A percentile compares a stretch with the other conserved stretches of the same genome.
These are phyloP conservation scores for Daedaleopsis nitida DNA, from an alignment of 768 basidiomycete species.

Conservation along the genomic window DNA sequence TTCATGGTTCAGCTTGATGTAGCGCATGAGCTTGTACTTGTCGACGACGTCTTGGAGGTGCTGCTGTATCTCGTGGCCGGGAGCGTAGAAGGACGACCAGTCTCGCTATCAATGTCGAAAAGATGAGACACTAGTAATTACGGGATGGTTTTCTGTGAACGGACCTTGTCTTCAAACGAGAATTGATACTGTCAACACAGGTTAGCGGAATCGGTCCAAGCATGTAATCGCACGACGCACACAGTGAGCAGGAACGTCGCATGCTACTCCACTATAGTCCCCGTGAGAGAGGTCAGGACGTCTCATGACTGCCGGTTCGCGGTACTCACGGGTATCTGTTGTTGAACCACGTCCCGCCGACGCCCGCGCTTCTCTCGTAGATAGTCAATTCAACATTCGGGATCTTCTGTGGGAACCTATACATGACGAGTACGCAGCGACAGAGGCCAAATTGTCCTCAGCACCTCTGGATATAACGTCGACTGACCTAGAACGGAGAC, in stretches of 20 bases:
- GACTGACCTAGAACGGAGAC: constrained; percentile 10
- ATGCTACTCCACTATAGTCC: constrained; percentile 48
- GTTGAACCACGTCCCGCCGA: constrained; percentile 62
- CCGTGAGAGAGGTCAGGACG: not conserved
- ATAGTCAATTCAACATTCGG: constrained; percentile 54
- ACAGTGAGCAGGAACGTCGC: constrained; percentile 60
- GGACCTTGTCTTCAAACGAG: constrained; percentile 55
- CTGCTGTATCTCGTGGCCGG: constrained; percentile 57
- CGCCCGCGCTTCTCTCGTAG: constrained; percentile 35
- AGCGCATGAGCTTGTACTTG: constrained; percentile 54
- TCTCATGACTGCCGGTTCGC: not conserved
- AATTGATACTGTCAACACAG: constrained; percentile 50
- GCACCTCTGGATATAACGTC: too few species aligned
- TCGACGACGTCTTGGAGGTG: constrained; percentile 58
- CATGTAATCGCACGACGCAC: constrained; percentile 34
- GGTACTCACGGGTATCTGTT: constrained; percentile 46
- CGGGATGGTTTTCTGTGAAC: not conserved
- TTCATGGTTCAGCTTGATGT: constrained; percentile 58
- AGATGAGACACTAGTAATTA: not conserved
- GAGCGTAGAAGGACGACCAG: constrained; percentile 64
- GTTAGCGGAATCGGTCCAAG: not conserved
- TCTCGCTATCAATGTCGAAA: constrained; percentile 39
- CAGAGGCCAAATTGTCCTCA: too few species aligned
- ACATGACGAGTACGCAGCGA: too few species aligned
- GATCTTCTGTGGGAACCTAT: constrained; percentile 26